Evolutionary conservation across 1,139 yeast genomes (phyloP).

Genomic region (Zygosaccharomyces pseudobailii): DNA sequence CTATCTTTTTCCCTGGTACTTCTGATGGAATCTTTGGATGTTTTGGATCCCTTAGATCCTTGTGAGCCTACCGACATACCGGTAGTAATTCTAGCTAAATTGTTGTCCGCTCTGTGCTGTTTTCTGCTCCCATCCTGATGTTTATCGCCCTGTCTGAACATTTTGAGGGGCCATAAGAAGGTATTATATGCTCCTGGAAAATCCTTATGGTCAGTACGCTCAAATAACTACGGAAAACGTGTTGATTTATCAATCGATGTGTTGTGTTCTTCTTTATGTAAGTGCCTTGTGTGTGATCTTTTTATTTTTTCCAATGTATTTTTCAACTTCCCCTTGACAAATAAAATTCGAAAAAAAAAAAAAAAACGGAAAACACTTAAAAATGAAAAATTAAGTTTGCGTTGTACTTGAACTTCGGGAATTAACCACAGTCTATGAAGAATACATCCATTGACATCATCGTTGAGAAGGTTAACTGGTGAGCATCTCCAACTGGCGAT

Average conservation of each 20-base stretch:
- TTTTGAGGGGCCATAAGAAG: not conserved
- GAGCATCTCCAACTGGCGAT: not conserved
- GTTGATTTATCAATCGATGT: not conserved
- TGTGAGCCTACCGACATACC: not conserved
- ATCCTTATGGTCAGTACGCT: not conserved
- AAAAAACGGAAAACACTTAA: not conserved
- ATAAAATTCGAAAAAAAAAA: not conserved
- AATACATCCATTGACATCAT: not conserved
- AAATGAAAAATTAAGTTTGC: not conserved
- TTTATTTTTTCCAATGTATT: not conserved
- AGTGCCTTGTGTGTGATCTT: not conserved
- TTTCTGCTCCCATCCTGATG: not conserved
- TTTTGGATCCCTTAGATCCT: not conserved
- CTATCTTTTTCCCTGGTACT: not conserved
- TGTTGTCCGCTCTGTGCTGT: not conserved
- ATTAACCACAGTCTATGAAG: not conserved
- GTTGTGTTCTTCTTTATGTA: not conserved
- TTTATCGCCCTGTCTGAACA: constrained; percentile 1
- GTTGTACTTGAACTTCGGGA: not conserved
- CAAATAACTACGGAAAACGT: not conserved
- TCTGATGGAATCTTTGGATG: not conserved
- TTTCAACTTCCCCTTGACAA: not conserved
- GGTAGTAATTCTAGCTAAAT: not conserved
- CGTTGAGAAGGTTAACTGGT: not conserved
- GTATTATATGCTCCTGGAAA: not conserved